Percentiles rank a stretch among this genome's conserved stretches.
These are phyloP conservation scores for Pneumocystis carinii DNA, from an alignment of 1,139 yeast species.

Conservation along the genomic window DNA sequence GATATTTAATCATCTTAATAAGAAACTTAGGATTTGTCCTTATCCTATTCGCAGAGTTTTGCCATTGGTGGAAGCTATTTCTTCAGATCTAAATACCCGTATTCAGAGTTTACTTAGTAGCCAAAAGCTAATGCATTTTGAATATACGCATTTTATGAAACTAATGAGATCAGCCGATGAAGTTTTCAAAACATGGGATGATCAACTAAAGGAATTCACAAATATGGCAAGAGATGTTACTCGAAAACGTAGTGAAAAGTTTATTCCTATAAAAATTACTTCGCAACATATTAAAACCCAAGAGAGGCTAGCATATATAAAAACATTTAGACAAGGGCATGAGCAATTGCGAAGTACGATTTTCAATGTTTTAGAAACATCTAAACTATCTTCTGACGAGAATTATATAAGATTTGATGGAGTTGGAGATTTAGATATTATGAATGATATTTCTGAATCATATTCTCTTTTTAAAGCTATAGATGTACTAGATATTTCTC, in stretches of 20 bases:
- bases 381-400: conserved; percentile 14
- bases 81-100: conserved; percentile 31
- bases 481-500: conserved; percentile 29
- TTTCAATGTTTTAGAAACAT: conserved; percentile 23
- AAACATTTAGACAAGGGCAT: conserved; percentile 39
- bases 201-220: conserved; percentile 39
- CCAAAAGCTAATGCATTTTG: conserved; percentile 26
- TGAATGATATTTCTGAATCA: conserved; percentile 29
- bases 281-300: conserved; percentile 34
- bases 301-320: conserved; percentile 34
- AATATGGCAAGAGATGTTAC: conserved; percentile 56
- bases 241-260: conserved; percentile 60
- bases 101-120: conserved; percentile 20
- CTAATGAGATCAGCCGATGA: conserved; percentile 19
- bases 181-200: conserved; percentile 36
- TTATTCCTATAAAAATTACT: conserved; percentile 46
- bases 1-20: conserved; percentile 48
- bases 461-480: conserved; percentile 28
- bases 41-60: conserved; percentile 58
- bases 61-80: conserved; percentile 46
- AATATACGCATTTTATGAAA: conserved; percentile 24
- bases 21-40: conserved; percentile 40
- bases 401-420: conserved; percentile 1
- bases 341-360: conserved; percentile 33
- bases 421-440: conserved; percentile 12